phyloP scores from a whole-genome alignment of 345 rosid genomes.

The Orychophragmus violaceus region DNA sequence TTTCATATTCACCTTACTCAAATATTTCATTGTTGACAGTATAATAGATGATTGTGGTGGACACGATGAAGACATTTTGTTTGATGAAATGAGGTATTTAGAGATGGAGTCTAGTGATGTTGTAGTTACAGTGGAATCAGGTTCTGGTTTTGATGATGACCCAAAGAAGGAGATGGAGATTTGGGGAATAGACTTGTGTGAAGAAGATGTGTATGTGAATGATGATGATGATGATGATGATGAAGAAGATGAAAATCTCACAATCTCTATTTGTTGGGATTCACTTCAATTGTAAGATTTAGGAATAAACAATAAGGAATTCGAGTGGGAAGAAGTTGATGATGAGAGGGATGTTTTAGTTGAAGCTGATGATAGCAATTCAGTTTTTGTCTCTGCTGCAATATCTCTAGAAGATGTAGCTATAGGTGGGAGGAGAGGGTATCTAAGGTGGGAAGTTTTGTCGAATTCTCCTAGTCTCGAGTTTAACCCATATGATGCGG shows the following conservation, averaged over 20 bases:
- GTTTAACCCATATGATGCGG: slow-evolving; percentile 45
- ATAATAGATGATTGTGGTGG: slow-evolving; percentile 15
- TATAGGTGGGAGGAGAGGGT: slow-evolving; percentile 46
- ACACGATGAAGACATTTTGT: slow-evolving; percentile 43
- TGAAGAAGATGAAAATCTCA: too few relatives aligned
- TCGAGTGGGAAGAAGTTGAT: slow-evolving; percentile 94
- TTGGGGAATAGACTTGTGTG: slow-evolving; percentile 26
- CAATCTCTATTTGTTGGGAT: slow-evolving; percentile 66
- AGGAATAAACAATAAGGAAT: slow-evolving; percentile 56
- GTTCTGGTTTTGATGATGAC: slow-evolving; percentile 43
- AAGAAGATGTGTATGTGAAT: slow-evolving; percentile 39
- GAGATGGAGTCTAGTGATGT: slow-evolving; percentile 35
- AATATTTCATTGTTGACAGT: too few relatives aligned
- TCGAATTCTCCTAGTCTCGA: slow-evolving; percentile 60
- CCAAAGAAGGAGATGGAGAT: slow-evolving; percentile 31
- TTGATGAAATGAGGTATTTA: slow-evolving; percentile 42
- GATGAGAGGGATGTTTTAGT: slow-evolving; percentile 21
- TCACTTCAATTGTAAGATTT: slow-evolving; percentile 61
- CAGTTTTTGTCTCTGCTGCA: slow-evolving; percentile 47
- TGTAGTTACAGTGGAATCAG: slow-evolving; percentile 32
- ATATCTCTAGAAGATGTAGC: slow-evolving; percentile 51
- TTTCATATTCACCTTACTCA: too few relatives aligned
- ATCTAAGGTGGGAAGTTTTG: slow-evolving; percentile 77
- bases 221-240: slow-evolving; percentile 41
- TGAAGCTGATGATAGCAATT: slow-evolving; percentile 53